Evolutionary conservation across 768 basidiomycete genomes (phyloP).

Genomic region (Calocera viscosa): DNA sequence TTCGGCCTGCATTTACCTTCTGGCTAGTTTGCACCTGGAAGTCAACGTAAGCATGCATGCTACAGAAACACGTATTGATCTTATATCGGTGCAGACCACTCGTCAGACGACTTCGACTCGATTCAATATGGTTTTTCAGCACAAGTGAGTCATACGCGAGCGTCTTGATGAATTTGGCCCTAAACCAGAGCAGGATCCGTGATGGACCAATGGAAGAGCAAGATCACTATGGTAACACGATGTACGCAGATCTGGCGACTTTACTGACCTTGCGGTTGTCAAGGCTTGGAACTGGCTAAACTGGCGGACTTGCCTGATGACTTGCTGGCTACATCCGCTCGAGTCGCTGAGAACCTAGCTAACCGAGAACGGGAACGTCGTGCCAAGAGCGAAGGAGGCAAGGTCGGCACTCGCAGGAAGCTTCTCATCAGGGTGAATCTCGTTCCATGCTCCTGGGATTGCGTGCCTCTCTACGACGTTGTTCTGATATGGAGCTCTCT

Average conservation of each 20-base stretch:
- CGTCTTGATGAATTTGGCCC: not conserved
- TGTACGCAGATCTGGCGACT: not conserved
- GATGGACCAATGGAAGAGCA: conserved; percentile 53
- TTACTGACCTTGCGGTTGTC: conserved; percentile 14
- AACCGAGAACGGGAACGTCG: conserved; percentile 45
- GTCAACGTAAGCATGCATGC: conserved; percentile 44
- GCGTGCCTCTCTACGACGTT: not conserved
- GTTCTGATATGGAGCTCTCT: not conserved
- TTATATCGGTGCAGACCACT: not conserved
- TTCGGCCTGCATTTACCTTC: conserved; percentile 8
- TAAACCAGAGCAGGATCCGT: conserved; percentile 43
- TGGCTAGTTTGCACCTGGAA: conserved; percentile 60
- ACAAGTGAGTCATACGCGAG: not conserved
- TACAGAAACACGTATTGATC: not conserved
- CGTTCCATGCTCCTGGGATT: not conserved
- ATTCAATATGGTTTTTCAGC: not conserved
- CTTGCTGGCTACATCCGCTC: conserved; percentile 49
- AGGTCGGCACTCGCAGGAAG: conserved; percentile 49
- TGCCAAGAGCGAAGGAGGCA: conserved; percentile 49
- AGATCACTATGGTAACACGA: conserved; percentile 57
- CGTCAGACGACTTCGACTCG: not conserved
- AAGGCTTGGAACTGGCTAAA: conserved; percentile 79
- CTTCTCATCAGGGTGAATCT: conserved; percentile 49
- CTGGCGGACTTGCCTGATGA: conserved; percentile 73
- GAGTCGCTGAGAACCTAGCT: conserved; percentile 47